Evolutionary conservation across 371 early-diverging fungal species (phyloP), one percentile per base, ranked within the genome.

Genomic region (Batrachochytrium dendrobatidis): DNA sequence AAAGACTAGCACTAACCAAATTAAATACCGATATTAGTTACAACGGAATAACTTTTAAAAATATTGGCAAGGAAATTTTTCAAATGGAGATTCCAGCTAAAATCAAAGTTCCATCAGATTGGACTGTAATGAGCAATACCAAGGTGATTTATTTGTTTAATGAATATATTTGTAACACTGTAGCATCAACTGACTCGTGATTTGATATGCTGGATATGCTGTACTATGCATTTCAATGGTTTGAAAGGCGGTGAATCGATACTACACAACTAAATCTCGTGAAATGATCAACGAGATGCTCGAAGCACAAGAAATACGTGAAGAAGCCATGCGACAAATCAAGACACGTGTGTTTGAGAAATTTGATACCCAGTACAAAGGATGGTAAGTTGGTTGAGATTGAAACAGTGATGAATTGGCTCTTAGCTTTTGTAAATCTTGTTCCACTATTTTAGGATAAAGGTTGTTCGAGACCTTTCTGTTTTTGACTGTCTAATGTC

Each of bases 41-140:
- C 20, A 15, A 4, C 4, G 25, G 54, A 32, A 4, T 88, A n/a
- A 62, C 55, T 2, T 99, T 89, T 77, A 88, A 86, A 63, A 85
- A 95, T 74, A 67, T 95, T 51, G 95, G 95, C 26, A 99, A 98
- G 68, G 99, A 99, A 65, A 80, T 91, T 8, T 94, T 89, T 71
- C 94, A 93, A 73, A 68, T 99, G 17, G 98, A 99, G 67, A 81
- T 92, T 1, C 89, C 97, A 0, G 76, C 80, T 45, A 79, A 70
- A 39, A 73, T 89, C 39, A 77, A 83, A 25, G 90, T 92, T 10
- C 97, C 98, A 1, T 58, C 59, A 33, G 74, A 84, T 55, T 99
- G 91, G 87, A 72, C 80, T 26, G 75, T 86, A 49, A 68, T 90
- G 58, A 89, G 90, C 3, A 78, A 80, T 15, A 97, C 96, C 2